Conservation (phyloP, 75 land plant genomes). For the Ceratopteris richardii region DNA sequence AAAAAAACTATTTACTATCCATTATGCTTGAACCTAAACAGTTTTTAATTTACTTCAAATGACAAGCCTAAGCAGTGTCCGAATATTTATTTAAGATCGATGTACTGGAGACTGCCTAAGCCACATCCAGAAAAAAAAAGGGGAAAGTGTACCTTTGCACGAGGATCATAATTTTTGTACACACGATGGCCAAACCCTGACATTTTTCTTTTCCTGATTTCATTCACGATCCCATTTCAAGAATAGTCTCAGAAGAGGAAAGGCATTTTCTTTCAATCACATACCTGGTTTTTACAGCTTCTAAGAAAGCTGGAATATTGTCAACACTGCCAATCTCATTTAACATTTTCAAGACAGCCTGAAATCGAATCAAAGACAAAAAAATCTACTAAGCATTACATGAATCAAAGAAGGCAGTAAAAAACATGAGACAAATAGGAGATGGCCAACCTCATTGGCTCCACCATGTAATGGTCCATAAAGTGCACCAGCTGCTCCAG, state of each 20-base stretch:
- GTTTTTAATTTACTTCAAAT: background rate
- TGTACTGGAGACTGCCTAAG: background rate
- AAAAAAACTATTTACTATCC: background rate
- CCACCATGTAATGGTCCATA: slow-evolving; percentile 99
- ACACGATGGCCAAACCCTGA: slow-evolving; percentile 99
- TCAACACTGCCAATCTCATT: slow-evolving; percentile 85
- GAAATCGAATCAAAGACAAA: slow-evolving; percentile 10
- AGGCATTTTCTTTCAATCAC: background rate
- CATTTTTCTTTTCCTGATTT: slow-evolving; percentile 87
- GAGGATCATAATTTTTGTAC: slow-evolving; percentile 97
- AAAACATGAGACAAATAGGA: background rate
- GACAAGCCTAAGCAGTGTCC: background rate
- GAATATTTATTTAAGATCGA: background rate
- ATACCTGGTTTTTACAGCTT: slow-evolving; percentile 94
- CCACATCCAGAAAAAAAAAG: no score
- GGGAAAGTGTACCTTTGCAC: slow-evolving; percentile 86
- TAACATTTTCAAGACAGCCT: slow-evolving; percentile 98
- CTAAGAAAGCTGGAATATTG: slow-evolving; percentile 90
- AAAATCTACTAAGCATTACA: background rate
- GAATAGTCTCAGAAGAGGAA: no score
- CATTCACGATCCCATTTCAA: background rate
- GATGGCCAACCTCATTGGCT: slow-evolving; percentile 77
- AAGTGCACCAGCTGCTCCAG: slow-evolving; percentile 99
- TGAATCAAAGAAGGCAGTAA: no score
- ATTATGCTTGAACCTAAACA: background rate